Conservation (phyloP, 2,329 filamentous ascomycete genomes). For the Pyricularia sp. region DNA sequence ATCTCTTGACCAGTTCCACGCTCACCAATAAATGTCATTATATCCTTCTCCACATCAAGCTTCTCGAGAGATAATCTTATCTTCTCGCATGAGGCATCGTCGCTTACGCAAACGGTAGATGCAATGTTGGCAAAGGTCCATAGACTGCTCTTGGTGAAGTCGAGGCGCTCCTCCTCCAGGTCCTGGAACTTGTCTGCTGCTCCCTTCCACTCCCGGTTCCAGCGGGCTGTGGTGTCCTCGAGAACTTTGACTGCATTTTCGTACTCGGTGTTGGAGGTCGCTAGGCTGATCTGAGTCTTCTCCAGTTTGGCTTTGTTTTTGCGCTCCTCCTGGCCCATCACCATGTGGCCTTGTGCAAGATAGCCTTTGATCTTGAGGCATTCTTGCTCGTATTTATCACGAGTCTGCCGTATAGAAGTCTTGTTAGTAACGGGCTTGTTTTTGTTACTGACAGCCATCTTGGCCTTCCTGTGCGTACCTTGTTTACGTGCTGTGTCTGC, state of each 20-base stretch:
- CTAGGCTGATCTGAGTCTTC: conserved; percentile 95
- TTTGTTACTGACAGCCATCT: too few species aligned
- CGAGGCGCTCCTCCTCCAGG: conserved; percentile 89
- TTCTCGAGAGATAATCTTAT: conserved; percentile 86
- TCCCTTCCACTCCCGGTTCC: conserved; percentile 98
- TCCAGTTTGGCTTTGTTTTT: conserved; percentile 99
- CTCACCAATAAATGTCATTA: conserved; percentile 78
- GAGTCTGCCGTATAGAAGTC: conserved; percentile 42
- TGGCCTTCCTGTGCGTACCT: conserved; percentile 41
- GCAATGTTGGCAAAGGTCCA: conserved; percentile 98
- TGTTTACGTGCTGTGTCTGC: conserved; percentile 86
- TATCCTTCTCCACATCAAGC: conserved; percentile 93
- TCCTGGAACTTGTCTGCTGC: conserved; percentile 99
- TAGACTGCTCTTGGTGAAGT: conserved; percentile 94
- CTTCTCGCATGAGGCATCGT: conserved; percentile 94
- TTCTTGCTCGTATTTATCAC: conserved; percentile 94
- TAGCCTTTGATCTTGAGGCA: conserved; percentile 98
- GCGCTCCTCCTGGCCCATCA: conserved; percentile 97
- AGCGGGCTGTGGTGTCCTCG: conserved; percentile 88
- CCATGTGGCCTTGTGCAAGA: conserved; percentile 97
- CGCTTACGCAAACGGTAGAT: conserved; percentile 94
- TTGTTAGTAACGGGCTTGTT: background rate
- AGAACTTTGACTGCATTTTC: conserved; percentile 86
- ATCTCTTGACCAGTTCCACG: conserved; percentile 93
- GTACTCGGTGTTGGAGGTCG: conserved; percentile 85